Base-by-base conservation (phyloP, 192 early-diverging fungal species). In the Entomortierella beljakovae region DNA sequence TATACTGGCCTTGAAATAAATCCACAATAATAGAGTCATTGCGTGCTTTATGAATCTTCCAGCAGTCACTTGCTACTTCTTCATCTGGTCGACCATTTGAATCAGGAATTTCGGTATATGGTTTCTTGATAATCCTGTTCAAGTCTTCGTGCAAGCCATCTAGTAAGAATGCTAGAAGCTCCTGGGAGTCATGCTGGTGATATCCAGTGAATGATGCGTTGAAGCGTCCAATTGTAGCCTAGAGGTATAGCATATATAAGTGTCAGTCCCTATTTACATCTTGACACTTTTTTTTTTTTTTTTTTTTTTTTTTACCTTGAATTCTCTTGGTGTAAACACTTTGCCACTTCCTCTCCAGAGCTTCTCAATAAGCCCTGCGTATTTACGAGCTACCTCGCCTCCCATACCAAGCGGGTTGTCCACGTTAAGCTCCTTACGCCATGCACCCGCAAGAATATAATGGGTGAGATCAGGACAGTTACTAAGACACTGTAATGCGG, bases 141-240 rank as follows among this genome's bases (percentile, higher is more conserved):
- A 98, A 70, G 61, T 96, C 92, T 77, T 98, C 98, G 67, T 99
- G 97, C 15, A 99, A 77, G 5, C 90, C 84, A 82, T 98, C 96
- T 20, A 98, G 76, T 37, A 99, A 77, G 73, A 94, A 98, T 3
- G 89, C 85, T 4, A 98, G 76, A 71, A 99, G 95, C 80, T 98
- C 97, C 63, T 99, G 98, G 0, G 93, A 93, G 80, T 99, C 98
- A 40, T 99, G 96, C 77, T 99, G 98, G 40, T 98, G 94, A 49
- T 89, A 91, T 23, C 94, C 94, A 35, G 85, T 86, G 71, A 97
- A 99, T 5, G 75, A 79, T 10, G 90, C 87, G 31, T 91, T 91
- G 70, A 91, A 92, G 26, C 88, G 80, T 15, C 91, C 90, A 15
- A 99, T 86, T 2, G 89, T 79, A 26, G 48, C 46, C 75, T 79